phyloP scores from a whole-genome alignment of 2,329 filamentous ascomycete species.

The Aureobasidium leucospermi region DNA sequence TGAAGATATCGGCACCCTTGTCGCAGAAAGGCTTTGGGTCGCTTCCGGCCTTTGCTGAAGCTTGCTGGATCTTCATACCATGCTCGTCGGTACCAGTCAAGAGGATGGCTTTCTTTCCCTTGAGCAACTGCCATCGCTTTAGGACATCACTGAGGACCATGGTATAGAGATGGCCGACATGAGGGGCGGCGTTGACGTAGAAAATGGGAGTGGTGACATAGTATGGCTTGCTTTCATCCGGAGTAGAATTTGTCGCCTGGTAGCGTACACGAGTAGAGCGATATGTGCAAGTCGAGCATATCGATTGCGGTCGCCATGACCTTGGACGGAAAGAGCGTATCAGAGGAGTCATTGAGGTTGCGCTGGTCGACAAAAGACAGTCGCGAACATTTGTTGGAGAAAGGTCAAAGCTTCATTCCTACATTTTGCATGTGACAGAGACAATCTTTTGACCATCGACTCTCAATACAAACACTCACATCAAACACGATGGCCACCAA shows the following conservation, averaged over 20 bases:
- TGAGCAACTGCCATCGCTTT: conserved; percentile 82
- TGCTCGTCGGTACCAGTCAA: conserved; percentile 95
- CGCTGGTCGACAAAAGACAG: not conserved
- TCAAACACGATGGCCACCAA: not conserved
- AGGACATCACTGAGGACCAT: conserved; percentile 86
- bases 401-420: conserved; percentile 8
- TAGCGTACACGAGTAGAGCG: not conserved
- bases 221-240: conserved; percentile 60
- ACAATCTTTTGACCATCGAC: not conserved
- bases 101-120: conserved; percentile 63
- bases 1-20: conserved; percentile 70
- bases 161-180: conserved; percentile 89
- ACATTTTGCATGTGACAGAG: conserved; percentile 6
- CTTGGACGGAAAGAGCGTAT: conserved; percentile 24
- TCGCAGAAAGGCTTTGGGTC: conserved; percentile 84
- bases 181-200: conserved; percentile 98
- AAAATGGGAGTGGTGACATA: conserved; percentile 97
- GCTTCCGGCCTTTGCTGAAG: conserved; percentile 62
- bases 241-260: conserved; percentile 14
- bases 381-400: not conserved
- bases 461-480: not conserved
- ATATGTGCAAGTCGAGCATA: conserved; percentile 19
- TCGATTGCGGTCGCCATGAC: conserved; percentile 30
- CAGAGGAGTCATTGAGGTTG: conserved; percentile 23
- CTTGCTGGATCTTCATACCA: conserved; percentile 93